Evolutionary conservation across 2,329 filamentous ascomycete species (phyloP).

Genomic region (Akanthomyces lecanii): DNA sequence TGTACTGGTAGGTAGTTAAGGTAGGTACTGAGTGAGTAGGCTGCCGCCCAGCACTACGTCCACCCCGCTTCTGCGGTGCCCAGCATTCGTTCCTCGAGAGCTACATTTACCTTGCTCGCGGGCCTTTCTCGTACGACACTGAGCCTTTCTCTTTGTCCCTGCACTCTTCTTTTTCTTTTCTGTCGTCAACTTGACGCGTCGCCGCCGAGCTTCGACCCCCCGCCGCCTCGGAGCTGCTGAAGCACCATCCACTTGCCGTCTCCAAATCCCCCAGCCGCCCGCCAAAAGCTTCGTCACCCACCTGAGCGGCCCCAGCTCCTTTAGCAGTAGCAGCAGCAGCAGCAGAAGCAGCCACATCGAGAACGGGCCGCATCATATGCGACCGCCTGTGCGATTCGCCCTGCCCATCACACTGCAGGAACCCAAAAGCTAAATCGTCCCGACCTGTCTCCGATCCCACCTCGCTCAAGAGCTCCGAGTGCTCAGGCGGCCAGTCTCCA

Average conservation of each 20-base stretch:
- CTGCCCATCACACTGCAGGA: conserved; percentile 14
- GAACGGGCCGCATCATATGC: conserved; percentile 31
- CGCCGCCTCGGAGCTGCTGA: background rate
- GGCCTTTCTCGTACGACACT: conserved; percentile 1
- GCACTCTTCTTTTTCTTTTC: background rate
- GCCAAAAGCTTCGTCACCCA: background rate
- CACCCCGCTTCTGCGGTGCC: conserved; percentile 13
- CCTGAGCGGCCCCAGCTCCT: background rate
- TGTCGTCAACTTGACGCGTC: background rate
- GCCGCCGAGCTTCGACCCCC: background rate
- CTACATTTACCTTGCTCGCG: conserved; percentile 2
- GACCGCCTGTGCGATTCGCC: conserved; percentile 21
- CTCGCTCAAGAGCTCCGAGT: background rate
- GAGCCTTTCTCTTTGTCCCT: background rate
- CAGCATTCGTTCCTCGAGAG: background rate
- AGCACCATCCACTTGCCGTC: background rate
- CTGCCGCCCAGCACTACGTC: conserved; percentile 3
- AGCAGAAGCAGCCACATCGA: conserved; percentile 21
- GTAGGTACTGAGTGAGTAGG: background rate
- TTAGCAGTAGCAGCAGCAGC: background rate
- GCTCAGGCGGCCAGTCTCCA: background rate
- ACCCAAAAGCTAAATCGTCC: background rate
- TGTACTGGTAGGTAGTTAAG: too few species aligned
- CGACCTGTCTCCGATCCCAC: background rate
- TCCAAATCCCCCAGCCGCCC: conserved; percentile 4